Base-by-base conservation (phyloP, 345 rosid species). In the Pistacia integerrima region DNA sequence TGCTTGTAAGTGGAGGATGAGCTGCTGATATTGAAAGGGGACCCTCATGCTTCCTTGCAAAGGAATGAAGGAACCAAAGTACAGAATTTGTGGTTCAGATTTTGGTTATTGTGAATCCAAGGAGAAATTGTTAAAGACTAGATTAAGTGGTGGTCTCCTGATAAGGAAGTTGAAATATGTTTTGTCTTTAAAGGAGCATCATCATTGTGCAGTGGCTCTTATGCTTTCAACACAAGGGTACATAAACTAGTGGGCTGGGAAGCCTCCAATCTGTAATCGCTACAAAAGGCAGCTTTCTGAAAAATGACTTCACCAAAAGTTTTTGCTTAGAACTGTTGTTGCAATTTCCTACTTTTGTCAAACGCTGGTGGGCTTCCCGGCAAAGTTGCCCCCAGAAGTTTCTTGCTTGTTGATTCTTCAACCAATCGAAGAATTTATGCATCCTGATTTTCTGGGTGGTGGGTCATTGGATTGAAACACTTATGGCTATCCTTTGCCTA, bases 371-470 rank as follows among this genome's bases (percentile, higher is more conserved):
- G 80, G 84, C 81, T 79, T 58, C 30, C 85, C 75, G 78, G 84
- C 85, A 83, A 71, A 51, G 80, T 76, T 77, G 70, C 76, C 88
- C 88, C 86, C 67, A 61, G 20, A 51, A 59, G 44, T 67, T 20
- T 58, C 75, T 78, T 36, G n/a, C 70, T 71, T 80, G 64, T 77
- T 76, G 55, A 63, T 75, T 62, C 35, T 65, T 65, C 12, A 66
- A 33, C 57, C 54, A 63, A 44, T 68, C 64, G 69, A 70, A 75
- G 63, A 52, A 57, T 56, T 56, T 56, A 51, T 38, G 67, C 59
- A 79, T 60, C 78, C 87, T 67, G 58, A 70, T 80, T 76, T 79
- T 81, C 75, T 44, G 84, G 85, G 73, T 82, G 82, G 88, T 84
- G 85, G 88, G 87, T 77, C 86, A 51, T 64, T 16, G 3, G 75